These are phyloP conservation scores for Kluyveromyces nonfermentans DNA, from an alignment of 805 yeast genomes.

Conservation along the genomic window DNA sequence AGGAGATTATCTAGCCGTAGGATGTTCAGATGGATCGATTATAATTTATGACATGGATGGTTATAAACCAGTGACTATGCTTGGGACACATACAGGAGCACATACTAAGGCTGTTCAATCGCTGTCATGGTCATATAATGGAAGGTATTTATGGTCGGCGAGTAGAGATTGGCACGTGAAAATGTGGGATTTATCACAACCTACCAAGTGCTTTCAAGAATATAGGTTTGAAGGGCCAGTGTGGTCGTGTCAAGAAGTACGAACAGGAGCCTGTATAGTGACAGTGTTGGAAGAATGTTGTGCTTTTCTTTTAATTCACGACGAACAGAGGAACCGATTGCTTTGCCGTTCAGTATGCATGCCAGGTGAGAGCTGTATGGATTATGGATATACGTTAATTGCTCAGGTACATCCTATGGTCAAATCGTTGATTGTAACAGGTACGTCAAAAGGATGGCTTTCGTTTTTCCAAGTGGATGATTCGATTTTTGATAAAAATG, in stretches of 20 bases:
- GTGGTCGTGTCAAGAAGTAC: slow-evolving; percentile 41
- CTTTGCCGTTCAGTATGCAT: neutral
- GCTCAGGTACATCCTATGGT: slow-evolving; percentile 25
- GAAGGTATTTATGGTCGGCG: slow-evolving; percentile 57
- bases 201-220: slow-evolving; percentile 32
- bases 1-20: slow-evolving; percentile 84
- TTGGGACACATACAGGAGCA: slow-evolving; percentile 44
- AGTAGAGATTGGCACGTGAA: slow-evolving; percentile 77
- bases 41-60: slow-evolving; percentile 70
- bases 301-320: slow-evolving; percentile 16
- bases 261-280: slow-evolving; percentile 43
- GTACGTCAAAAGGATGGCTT: slow-evolving; percentile 75
- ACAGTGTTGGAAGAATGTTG: slow-evolving; percentile 58
- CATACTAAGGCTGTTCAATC: slow-evolving; percentile 72
- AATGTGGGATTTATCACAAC: slow-evolving; percentile 61
- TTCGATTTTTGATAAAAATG: slow-evolving; percentile 28
- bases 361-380: slow-evolving; percentile 24
- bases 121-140: slow-evolving; percentile 64
- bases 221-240: slow-evolving; percentile 58
- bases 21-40: slow-evolving; percentile 64
- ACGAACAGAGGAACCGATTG: slow-evolving; percentile 8
- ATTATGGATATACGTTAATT: slow-evolving; percentile 22
- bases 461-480: slow-evolving; percentile 34
- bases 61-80: slow-evolving; percentile 22
- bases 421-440: slow-evolving; percentile 48